Evolutionary conservation across 495 filamentous ascomycete species (phyloP), one percentile per base, ranked within the genome.

Genomic region (Daldinia childiae): DNA sequence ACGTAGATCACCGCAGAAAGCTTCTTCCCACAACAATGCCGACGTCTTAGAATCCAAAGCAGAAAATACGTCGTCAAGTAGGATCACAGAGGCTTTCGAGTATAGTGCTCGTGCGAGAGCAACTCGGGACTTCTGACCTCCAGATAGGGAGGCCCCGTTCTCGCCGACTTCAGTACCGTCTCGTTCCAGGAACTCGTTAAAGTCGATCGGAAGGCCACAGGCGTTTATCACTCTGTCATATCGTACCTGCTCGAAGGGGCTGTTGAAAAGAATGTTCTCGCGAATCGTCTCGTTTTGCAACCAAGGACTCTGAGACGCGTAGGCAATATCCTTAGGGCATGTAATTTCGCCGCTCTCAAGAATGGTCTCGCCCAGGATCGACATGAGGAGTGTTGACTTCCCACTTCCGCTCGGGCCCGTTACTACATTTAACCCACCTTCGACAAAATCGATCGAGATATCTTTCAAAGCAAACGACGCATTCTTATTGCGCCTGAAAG

Each of bases 61-160:
- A 0, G 89, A 91, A 30, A 93, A 81, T 11, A 91, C 89, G 71
- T 93, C 90, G 69, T 93, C 90, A 9, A 93, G 83, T 9, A 91
- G 76, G 12, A 93, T 78, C 6, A 91, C 80, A 2, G 84, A 83
- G 8, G 90, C 84, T 19, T 84, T 82, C 39, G 90, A 91, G 68
- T 92, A 93, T 2, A 92, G 82, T 15, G 90, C 90, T 64, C 90
- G 83, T 21, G 90, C 90, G 12, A 92, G 81, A 32, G 90, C 88
- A 32, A 92, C 86, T 19, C 90, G 85, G 62, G 90, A 90, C 67
- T 89, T 90, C 58, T 93, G 90, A 0, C 90, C 90, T 51, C 90
- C 90, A 0, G 88, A 90, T 6, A 93, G 78, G 34, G 89, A 89
- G 5, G 90, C 86, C 0, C 90, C 90, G 56, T 89, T 82, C 66